Percentiles rank a stretch among this genome's conserved stretches.
Conservation (phyloP, 2,329 filamentous ascomycete genomes). For the Pestalotiopsis sp. region DNA sequence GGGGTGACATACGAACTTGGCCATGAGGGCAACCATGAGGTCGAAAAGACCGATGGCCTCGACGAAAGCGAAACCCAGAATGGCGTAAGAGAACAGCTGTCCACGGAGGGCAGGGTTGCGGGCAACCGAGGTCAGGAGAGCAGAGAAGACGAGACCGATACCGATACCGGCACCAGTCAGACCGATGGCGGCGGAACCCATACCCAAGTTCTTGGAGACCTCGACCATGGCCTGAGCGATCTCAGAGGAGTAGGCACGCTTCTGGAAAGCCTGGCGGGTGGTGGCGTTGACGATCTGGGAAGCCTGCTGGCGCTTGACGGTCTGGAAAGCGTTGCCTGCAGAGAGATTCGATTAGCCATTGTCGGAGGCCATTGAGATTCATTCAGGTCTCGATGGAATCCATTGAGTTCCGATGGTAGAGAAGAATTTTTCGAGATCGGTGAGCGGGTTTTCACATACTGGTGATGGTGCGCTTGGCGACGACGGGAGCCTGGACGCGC, state of each 20-base stretch:
- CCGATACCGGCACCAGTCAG: constrained; percentile 91
- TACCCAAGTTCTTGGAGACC: constrained; percentile 89
- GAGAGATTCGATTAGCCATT: constrained; percentile 21
- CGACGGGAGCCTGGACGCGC: constrained; percentile 62
- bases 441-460: constrained; percentile 54
- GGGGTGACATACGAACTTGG: constrained; percentile 73
- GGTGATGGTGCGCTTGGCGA: constrained; percentile 75
- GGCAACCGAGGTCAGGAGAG: constrained; percentile 85
- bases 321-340: constrained; percentile 62
- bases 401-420: constrained; percentile 20
- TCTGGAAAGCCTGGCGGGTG: constrained; percentile 66
- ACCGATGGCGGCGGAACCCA: constrained; percentile 89
- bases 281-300: constrained; percentile 68
- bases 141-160: constrained; percentile 93
- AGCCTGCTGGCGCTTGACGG: constrained; percentile 75
- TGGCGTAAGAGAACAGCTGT: constrained; percentile 95
- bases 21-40: constrained; percentile 91
- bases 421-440: not conserved
- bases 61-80: constrained; percentile 94
- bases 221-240: constrained; percentile 87
- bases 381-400: constrained; percentile 1
- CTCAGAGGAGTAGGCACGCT: constrained; percentile 84
- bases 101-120: constrained; percentile 93
- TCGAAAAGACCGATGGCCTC: constrained; percentile 90
- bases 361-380: constrained; percentile 5